Evolutionary conservation across 2,329 filamentous ascomycete species (phyloP), one percentile per base, ranked within the genome.

Genomic region (Arthrobotrys megalospora): DNA sequence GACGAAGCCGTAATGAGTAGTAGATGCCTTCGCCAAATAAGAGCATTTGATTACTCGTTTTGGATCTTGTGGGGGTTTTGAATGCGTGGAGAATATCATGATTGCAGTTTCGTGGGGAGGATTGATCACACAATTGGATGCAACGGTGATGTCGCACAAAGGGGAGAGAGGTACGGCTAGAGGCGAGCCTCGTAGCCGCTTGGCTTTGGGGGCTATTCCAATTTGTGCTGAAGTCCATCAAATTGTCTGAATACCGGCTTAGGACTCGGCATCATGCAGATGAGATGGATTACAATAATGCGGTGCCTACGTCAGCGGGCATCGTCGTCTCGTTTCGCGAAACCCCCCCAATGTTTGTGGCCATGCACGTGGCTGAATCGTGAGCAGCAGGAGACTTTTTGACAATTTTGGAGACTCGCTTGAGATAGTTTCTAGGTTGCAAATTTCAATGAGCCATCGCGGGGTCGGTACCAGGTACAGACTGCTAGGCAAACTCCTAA

Each of bases 351-450:
- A 60, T 38, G 41, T 28, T 34, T 69, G 24, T 48, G 50, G 66
- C 36, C 50, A 47, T 55, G 52, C 73, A 71, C 50, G 73, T 66
- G 66, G 73, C 43, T 52, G 52, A 36, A 50, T 67, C 66, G n/a
- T 48, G 43, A 53, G 24, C 24, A 53, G 19, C 34, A 66, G 68
- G 53, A 28, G 36, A 48, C 32, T 34, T 21, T 32, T 62, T 71
- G 73, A 58, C 73, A 45, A 32, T 71, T 68, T 67, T 48, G 73
- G 73, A 43, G 41, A 77, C 53, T 77, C 53, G 52, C 55, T 71
- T 71, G 73, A 77, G 73, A 77, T 68, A 43, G 38, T 47, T 53
- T 53, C 28, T 19, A 60, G 52, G 24, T 34, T 63, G 38, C 38
- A 38, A 50, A 52, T 41, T 6, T 16, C 48, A 16, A 64, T 16